These are phyloP conservation scores for Teratosphaeria gauchensis DNA, from an alignment of 2,329 filamentous ascomycete species.

Conservation along the genomic window DNA sequence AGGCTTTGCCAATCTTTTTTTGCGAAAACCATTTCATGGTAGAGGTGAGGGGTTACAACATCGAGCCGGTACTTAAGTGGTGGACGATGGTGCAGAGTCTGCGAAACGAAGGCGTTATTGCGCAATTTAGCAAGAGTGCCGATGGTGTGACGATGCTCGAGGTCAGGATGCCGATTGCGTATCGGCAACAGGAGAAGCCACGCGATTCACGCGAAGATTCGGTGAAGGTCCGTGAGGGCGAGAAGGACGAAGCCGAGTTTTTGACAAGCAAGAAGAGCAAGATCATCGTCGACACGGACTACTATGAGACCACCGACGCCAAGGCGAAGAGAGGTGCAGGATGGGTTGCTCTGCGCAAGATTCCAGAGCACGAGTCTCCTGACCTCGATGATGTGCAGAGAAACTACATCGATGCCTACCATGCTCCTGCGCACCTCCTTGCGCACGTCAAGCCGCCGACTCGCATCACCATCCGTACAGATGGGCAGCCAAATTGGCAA, in stretches of 20 bases:
- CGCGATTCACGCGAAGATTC: background rate
- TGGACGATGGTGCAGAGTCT: background rate
- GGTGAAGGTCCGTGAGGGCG: background rate
- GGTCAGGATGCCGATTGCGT: background rate
- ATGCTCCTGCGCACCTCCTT: background rate
- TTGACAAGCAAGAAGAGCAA: background rate
- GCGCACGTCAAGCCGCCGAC: background rate
- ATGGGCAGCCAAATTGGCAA: background rate
- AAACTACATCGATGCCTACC: background rate
- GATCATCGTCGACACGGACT: background rate
- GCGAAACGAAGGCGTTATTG: background rate
- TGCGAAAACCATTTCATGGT: background rate
- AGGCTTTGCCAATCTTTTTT: background rate
- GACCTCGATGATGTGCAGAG: background rate
- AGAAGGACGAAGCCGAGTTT: background rate
- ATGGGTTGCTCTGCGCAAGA: background rate
- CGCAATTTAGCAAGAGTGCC: background rate
- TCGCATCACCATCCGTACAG: background rate
- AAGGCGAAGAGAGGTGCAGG: background rate
- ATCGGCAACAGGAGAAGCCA: background rate
- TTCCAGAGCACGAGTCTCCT: background rate
- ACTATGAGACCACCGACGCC: background rate
- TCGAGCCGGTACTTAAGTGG: background rate
- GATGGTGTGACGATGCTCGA: background rate
- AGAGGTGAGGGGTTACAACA: background rate